Evolutionary conservation across 2,329 filamentous ascomycete species (phyloP).

Genomic region (Aspergillus ruber): DNA sequence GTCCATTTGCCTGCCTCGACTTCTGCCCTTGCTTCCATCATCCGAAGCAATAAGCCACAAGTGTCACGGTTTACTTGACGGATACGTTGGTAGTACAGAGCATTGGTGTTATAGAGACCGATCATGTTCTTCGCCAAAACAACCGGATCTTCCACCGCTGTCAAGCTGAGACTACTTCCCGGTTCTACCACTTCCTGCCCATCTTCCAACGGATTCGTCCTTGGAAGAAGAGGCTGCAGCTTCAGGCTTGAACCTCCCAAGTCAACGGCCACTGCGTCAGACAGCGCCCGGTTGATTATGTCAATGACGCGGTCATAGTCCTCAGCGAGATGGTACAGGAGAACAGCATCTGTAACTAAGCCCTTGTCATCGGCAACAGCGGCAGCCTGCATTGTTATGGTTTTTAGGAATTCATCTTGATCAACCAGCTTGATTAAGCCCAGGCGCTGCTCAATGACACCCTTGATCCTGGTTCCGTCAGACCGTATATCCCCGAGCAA

Average conservation of each 20-base stretch:
- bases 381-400: conserved; percentile 89
- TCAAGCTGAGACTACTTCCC: conserved; percentile 52
- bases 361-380: conserved; percentile 91
- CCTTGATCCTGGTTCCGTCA: conserved; percentile 77
- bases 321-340: conserved; percentile 88
- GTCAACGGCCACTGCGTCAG: conserved; percentile 80
- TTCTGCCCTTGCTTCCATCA: conserved; percentile 55
- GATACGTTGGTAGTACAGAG: conserved; percentile 56
- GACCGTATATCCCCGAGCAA: conserved; percentile 84
- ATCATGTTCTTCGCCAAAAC: conserved; percentile 58
- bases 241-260: conserved; percentile 74
- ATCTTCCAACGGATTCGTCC: conserved; percentile 34
- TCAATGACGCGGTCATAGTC: conserved; percentile 92
- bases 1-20: conserved; percentile 56
- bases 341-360: conserved; percentile 83
- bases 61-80: conserved; percentile 52
- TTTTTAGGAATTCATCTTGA: conserved; percentile 77
- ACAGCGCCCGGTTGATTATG: conserved; percentile 83
- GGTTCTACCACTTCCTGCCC: conserved; percentile 39
- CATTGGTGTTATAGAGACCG: conserved; percentile 55
- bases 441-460: conserved; percentile 80
- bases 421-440: conserved; percentile 72
- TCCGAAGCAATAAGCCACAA: conserved; percentile 53
- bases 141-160: conserved; percentile 61
- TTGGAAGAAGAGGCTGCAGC: conserved; percentile 72